Evolutionary conservation across 257 asterid species (phyloP).

Genomic region (Coffea eugenioides): DNA sequence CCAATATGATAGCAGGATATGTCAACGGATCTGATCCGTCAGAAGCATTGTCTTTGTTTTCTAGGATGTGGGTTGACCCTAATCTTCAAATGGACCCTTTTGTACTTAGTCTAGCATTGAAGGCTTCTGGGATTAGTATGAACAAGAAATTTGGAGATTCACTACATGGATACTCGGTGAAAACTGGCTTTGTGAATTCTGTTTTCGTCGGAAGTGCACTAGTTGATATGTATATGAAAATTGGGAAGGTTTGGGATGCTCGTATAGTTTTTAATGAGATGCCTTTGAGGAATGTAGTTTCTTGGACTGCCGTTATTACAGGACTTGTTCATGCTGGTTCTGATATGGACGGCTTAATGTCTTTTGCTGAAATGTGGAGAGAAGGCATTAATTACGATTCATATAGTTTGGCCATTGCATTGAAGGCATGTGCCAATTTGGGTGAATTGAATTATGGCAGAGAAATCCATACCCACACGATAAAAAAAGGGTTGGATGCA

Average conservation of each 20-base stretch:
- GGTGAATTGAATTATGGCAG: conserved; percentile 55
- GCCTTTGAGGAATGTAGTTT: conserved; percentile 81
- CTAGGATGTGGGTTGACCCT: conserved; percentile 48
- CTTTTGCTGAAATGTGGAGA: conserved; percentile 69
- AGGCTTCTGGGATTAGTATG: conserved; percentile 61
- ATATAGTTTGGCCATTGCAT: conserved; percentile 71
- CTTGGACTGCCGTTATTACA: conserved; percentile 90
- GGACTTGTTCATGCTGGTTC: conserved; percentile 79
- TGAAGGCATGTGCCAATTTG: conserved; percentile 85
- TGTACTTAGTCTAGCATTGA: conserved; percentile 70
- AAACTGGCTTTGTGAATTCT: conserved; percentile 55
- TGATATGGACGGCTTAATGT: conserved; percentile 48
- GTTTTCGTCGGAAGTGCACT: conserved; percentile 82
- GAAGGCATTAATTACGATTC: conserved; percentile 68
- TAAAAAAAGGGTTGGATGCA: conserved; percentile 59
- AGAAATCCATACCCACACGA: conserved; percentile 69
- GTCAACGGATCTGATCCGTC: conserved; percentile 49
- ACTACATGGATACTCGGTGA: conserved; percentile 61
- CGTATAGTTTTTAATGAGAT: conserved; percentile 64
- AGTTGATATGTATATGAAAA: conserved; percentile 81
- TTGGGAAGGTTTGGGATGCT: conserved; percentile 58
- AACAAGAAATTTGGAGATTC: conserved; percentile 46
- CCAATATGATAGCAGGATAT: conserved; percentile 76
- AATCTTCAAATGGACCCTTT: conserved; percentile 63
- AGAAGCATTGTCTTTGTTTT: conserved; percentile 74